Conservation (phyloP, 768 basidiomycete species). For the Suillus luteus region DNA sequence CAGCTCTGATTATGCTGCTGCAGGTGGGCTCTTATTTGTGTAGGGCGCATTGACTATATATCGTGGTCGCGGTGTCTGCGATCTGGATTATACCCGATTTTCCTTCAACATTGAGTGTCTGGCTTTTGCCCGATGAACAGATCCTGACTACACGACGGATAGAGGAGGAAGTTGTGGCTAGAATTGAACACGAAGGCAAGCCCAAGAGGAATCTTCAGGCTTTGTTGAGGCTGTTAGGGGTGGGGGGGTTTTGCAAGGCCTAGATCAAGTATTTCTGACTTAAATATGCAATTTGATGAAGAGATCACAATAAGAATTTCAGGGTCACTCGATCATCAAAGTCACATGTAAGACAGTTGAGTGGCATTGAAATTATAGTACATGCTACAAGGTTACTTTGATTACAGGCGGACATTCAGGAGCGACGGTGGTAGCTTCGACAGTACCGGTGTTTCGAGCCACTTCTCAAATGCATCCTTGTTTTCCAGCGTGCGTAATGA, state of each 20-base stretch:
- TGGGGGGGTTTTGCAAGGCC: constrained; percentile 53
- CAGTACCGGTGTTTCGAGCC: too few relatives aligned
- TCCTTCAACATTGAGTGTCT: constrained; percentile 55
- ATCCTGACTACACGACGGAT: constrained; percentile 58
- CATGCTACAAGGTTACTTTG: too few relatives aligned
- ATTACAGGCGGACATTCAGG: too few relatives aligned
- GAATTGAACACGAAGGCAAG: constrained; percentile 48
- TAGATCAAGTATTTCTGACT: too few relatives aligned
- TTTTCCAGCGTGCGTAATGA: too few relatives aligned
- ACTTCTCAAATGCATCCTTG: too few relatives aligned
- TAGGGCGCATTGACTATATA: constrained; percentile 60
- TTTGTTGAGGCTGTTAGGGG: constrained; percentile 61
- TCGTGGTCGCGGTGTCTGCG: constrained; percentile 49
- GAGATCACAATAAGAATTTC: background rate
- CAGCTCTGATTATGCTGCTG: background rate
- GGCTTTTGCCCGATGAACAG: constrained; percentile 59
- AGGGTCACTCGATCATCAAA: too few relatives aligned
- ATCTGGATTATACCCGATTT: constrained; percentile 75
- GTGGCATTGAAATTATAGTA: too few relatives aligned
- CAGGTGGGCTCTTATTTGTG: constrained; percentile 74
- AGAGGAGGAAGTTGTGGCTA: constrained; percentile 60
- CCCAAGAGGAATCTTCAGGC: constrained; percentile 40
- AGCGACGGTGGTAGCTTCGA: too few relatives aligned
- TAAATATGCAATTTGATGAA: too few relatives aligned
- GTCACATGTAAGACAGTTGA: too few relatives aligned